These are phyloP conservation scores for Hypoxylon fragiforme DNA, from an alignment of 495 filamentous ascomycete genomes.

Conservation along the genomic window DNA sequence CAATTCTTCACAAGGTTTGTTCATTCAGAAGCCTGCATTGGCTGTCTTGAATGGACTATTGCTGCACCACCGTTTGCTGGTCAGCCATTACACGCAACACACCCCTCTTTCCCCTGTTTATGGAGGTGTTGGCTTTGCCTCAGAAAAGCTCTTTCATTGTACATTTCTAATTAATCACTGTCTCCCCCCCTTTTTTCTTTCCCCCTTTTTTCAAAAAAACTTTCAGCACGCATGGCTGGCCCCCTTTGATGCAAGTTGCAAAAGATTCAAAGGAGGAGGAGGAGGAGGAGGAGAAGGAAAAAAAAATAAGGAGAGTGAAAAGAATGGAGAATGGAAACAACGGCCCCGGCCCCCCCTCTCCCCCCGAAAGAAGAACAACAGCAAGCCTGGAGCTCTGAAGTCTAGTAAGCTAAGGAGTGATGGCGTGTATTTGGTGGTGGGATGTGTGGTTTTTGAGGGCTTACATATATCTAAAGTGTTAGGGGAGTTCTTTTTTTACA, in stretches of 20 bases:
- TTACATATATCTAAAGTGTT: no score
- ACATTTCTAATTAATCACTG: conserved; percentile 1
- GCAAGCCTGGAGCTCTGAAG: conserved; percentile 25
- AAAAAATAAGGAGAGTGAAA: not conserved
- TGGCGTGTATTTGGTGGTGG: not conserved
- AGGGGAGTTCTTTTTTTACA: no score
- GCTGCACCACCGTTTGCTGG: no score
- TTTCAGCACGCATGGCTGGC: not conserved
- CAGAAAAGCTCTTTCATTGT: not conserved
- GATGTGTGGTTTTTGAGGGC: not conserved
- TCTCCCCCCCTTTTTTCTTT: no score
- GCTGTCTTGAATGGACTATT: conserved; percentile 1
- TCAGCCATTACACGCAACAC: no score
- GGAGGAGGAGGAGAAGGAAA: not conserved
- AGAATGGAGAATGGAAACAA: not conserved
- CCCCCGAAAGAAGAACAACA: not conserved
- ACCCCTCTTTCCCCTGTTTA: not conserved
- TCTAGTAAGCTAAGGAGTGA: conserved; percentile 5
- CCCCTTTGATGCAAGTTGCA: not conserved
- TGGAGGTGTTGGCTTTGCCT: not conserved
- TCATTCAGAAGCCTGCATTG: not conserved
- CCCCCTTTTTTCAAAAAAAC: no score
- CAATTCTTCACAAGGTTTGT: not conserved
- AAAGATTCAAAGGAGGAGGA: not conserved
- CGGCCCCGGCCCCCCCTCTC: no score